A percentile compares a stretch with the other conserved stretches of the same genome.
These are phyloP conservation scores for Ambrosia artemisiifolia DNA, from an alignment of 129 eudicot species.

Conservation along the genomic window DNA sequence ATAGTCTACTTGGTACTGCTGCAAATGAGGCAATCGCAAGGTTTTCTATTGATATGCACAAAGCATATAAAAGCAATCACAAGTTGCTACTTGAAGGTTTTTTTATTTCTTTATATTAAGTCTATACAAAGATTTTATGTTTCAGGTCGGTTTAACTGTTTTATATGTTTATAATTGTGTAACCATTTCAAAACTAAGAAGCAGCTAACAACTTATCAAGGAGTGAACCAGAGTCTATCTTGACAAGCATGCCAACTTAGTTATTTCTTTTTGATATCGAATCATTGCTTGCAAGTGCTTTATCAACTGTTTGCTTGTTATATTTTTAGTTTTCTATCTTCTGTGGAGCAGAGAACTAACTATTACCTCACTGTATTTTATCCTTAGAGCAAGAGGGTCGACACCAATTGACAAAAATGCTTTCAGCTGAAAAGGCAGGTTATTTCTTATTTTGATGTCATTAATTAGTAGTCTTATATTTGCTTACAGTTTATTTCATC, in stretches of 20 bases:
- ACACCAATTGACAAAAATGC: constrained; percentile 42
- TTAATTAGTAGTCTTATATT: not conserved
- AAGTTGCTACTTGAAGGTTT: constrained; percentile 51
- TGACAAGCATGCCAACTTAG: not conserved
- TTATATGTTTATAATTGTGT: not conserved
- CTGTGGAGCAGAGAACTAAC: constrained; percentile 6
- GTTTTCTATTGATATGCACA: constrained; percentile 57
- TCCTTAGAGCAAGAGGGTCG: constrained; percentile 55
- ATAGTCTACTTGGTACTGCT: constrained; percentile 49
- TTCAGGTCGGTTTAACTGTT: not conserved
- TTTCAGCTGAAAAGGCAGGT: constrained; percentile 69
- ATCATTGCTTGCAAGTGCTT: constrained; percentile 2
- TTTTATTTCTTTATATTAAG: not conserved
- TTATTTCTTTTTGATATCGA: not conserved
- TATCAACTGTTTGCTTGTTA: not conserved
- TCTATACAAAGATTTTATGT: not conserved
- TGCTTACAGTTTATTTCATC: not conserved
- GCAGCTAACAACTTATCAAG: not conserved
- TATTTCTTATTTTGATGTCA: not conserved
- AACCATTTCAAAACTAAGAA: not conserved
- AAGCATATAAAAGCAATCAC: constrained; percentile 36
- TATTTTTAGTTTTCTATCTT: not conserved
- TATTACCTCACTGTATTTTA: not conserved
- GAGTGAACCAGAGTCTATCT: too few species aligned
- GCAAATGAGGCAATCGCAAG: constrained; percentile 65